Conservation (phyloP, 352 stramenopile genomes). For the Pythium brachiatum region DNA sequence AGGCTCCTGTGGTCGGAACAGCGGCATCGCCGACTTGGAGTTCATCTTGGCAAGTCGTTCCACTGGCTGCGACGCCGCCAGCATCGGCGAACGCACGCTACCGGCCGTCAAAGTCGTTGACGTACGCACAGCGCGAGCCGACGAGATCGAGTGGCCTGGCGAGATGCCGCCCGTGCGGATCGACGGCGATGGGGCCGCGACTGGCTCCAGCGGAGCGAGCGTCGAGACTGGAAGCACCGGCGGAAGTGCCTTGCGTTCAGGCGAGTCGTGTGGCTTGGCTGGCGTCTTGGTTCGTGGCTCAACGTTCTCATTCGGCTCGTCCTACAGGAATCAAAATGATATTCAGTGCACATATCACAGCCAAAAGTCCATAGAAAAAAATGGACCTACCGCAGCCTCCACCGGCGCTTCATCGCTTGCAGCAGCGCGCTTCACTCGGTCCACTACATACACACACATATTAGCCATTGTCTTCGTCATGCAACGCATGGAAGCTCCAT, state of each 20-base stretch:
- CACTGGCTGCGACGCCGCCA: constrained; percentile 35
- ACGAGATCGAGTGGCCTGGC: constrained; percentile 22
- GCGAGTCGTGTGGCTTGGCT: constrained; percentile 4
- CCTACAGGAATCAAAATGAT: background rate
- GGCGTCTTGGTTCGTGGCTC: background rate
- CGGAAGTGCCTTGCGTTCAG: constrained; percentile 16
- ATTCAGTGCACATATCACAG: background rate
- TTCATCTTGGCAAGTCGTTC: constrained; percentile 70
- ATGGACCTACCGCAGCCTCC: background rate
- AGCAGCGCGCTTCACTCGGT: constrained; percentile 19
- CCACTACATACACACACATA: constrained; percentile 12
- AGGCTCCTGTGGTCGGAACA: constrained; percentile 24
- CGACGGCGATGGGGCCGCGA: background rate
- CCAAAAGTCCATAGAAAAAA: too few species aligned
- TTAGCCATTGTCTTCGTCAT: background rate
- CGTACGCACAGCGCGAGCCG: constrained; percentile 5
- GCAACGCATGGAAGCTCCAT: background rate
- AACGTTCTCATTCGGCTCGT: constrained; percentile 2
- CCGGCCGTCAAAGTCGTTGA: constrained; percentile 3
- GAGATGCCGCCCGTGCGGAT: constrained; percentile 18
- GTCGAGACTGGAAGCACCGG: constrained; percentile 15
- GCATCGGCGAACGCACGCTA: constrained; percentile 32
- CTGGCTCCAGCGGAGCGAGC: constrained; percentile 1
- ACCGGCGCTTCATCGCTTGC: background rate
- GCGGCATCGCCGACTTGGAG: constrained; percentile 29